A percentile compares a stretch with the other conserved stretches of the same genome.
phyloP scores from a whole-genome alignment of 805 yeast species.

The Hanseniaspora pseudoguilliermondii region DNA sequence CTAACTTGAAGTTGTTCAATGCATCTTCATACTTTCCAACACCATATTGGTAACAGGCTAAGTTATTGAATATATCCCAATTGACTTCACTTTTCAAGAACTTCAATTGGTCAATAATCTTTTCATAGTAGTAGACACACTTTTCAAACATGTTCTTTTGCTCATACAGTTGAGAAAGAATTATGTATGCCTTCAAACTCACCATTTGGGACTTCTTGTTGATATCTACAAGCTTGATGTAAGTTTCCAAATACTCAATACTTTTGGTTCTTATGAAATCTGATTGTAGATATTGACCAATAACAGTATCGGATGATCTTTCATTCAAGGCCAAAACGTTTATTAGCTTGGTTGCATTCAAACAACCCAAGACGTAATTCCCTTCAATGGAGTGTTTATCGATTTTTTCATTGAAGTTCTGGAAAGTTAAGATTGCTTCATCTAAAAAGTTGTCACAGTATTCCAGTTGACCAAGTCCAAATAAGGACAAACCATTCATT shows the following conservation, averaged over 20 bases:
- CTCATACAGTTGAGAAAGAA: conserved; percentile 61
- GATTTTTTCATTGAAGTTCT: conserved; percentile 56
- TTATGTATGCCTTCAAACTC: conserved; percentile 50
- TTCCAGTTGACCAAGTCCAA: conserved; percentile 81
- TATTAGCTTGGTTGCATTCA: conserved; percentile 42
- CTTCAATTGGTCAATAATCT: conserved; percentile 42
- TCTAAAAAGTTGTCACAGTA: conserved; percentile 58
- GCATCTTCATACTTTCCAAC: conserved; percentile 52
- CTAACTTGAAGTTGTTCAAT: conserved; percentile 38
- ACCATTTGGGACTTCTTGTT: conserved; percentile 45
- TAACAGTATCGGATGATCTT: conserved; percentile 7
- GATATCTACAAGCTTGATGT: conserved; percentile 43
- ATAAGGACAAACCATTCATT: conserved; percentile 51
- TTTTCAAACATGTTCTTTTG: conserved; percentile 45
- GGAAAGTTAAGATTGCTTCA: conserved; percentile 80
- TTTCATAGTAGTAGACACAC: conserved; percentile 50
- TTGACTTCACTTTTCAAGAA: conserved; percentile 30
- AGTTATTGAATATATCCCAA: conserved; percentile 59
- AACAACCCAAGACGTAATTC: conserved; percentile 59
- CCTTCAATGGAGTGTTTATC: conserved; percentile 39
- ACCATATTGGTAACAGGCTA: conserved; percentile 70
- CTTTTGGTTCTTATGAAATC: conserved; percentile 36
- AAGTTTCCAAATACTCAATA: conserved; percentile 52
- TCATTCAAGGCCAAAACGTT: conserved; percentile 13
- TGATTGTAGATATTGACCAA: conserved; percentile 12